Percentiles rank a stretch among this genome's conserved stretches.
Conservation (phyloP, 768 basidiomycete genomes). For the Amanita pseudoporphyria region DNA sequence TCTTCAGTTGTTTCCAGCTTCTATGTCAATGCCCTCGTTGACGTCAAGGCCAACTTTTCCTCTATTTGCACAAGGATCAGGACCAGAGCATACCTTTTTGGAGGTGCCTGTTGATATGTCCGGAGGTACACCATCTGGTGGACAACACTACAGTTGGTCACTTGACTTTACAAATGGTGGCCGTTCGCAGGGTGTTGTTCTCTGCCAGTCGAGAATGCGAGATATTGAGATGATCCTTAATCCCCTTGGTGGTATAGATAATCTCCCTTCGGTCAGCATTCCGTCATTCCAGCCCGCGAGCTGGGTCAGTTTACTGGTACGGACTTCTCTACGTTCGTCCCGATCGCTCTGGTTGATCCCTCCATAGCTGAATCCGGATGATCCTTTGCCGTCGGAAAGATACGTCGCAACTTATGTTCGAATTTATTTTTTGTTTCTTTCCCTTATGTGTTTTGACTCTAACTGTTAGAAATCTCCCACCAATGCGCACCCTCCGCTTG, state of each 20-base stretch:
- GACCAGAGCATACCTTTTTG: slow-evolving; percentile 45
- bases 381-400: slow-evolving; percentile 41
- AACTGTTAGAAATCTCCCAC: slow-evolving; percentile 52
- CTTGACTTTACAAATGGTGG: slow-evolving; percentile 63
- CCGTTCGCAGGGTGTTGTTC: slow-evolving; percentile 46
- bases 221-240: slow-evolving; percentile 62
- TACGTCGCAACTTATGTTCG: slow-evolving; percentile 64
- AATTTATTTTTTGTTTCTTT: slow-evolving; percentile 5
- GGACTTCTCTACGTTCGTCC: slow-evolving; percentile 10
- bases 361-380: slow-evolving; percentile 43
- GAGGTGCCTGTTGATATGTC: slow-evolving; percentile 21
- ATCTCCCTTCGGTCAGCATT: slow-evolving; percentile 30
- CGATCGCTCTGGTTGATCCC: background rate
- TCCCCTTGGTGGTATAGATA: slow-evolving; percentile 38
- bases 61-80: slow-evolving; percentile 34
- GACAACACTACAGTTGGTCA: slow-evolving; percentile 43
- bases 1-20: slow-evolving; percentile 29
- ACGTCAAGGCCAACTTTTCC: slow-evolving; percentile 43
- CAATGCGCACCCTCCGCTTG: slow-evolving; percentile 57
- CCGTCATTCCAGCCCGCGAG: slow-evolving; percentile 41
- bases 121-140: slow-evolving; percentile 9
- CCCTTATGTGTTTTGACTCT: background rate
- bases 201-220: slow-evolving; percentile 65
- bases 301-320: slow-evolving; percentile 59
- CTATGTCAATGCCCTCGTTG: slow-evolving; percentile 36